Base-by-base conservation (phyloP, 805 yeast genomes). In the Yarrowia deformans region DNA sequence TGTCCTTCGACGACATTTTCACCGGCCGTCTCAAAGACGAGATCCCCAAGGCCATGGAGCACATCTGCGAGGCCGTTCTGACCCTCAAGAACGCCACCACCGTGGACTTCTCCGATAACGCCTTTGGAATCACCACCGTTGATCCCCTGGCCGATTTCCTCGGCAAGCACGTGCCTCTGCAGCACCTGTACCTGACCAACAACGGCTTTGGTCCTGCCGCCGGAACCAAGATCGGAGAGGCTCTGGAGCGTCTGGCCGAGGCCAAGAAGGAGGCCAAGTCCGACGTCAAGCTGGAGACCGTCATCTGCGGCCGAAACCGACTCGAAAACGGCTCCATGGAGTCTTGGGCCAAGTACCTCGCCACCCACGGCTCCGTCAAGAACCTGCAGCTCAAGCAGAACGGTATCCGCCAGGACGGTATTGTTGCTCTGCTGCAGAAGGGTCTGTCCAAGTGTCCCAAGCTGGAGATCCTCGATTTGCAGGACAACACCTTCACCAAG, bases 131-230 rank as follows among this genome's bases (percentile, higher is more conserved):
- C 76, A 96, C 95, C 76, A 90, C 98, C 32, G 91, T 95, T 71
- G 97, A 90, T 70, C 96, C 95, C 9, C 84, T 95, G 69, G 97
- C 95, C 77, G 83, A 82, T 35, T 93, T 88, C 74, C 82, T 95
- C 70, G 81, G 90, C 13, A 83, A 88, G 74, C 97, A 94, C 43
- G 84, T 86, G 18, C 87, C 96, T 34, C 81, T 95, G 69, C 90
- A 91, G 79, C 97, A 95, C 77, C 84, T 95, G 78, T 88, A 91
- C 73, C 83, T 95, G 71, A 89, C 97, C 58, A 95, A 95, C 80
- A 95, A 95, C 78, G 99, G 99, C 69, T 89, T 95, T 87, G 99
- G 99, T 43, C 99, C 99, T 34, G 90, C 90, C 77, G 97, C 98
- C 0, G 99, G 99, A 74, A 89, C 94, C 69, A 86, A 97, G 77